Percentiles rank a stretch among this genome's conserved stretches.
Evolutionary conservation across 768 basidiomycete species (phyloP).

Genomic region (Hortiboletus campestris): DNA sequence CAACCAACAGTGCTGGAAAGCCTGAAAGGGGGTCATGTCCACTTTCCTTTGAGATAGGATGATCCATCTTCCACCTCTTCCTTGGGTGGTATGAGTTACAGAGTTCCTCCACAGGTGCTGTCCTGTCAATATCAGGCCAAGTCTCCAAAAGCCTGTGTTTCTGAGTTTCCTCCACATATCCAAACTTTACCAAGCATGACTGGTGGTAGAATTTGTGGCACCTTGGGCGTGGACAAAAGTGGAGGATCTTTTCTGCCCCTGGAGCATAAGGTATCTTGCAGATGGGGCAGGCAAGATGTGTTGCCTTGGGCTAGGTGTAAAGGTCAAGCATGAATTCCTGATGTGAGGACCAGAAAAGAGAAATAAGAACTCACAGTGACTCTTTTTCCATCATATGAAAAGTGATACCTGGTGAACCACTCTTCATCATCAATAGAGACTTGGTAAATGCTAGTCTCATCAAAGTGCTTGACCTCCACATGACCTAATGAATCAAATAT

Average conservation of each 20-base stretch:
- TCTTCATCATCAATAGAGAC: slow-evolving; percentile 36
- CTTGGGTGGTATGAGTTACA: background rate
- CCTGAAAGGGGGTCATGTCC: background rate
- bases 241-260: slow-evolving; percentile 40
- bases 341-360: background rate
- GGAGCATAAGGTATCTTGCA: slow-evolving; percentile 51
- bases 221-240: slow-evolving; percentile 54
- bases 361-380: slow-evolving; percentile 35
- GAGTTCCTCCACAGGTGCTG: slow-evolving; percentile 1
- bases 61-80: slow-evolving; percentile 15
- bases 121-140: slow-evolving; percentile 36
- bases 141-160: slow-evolving; percentile 34
- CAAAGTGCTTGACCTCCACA: slow-evolving; percentile 34
- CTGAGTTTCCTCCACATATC: slow-evolving; percentile 23
- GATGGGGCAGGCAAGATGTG: slow-evolving; percentile 35
- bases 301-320: slow-evolving; percentile 42
- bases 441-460: slow-evolving; percentile 41
- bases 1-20: slow-evolving; percentile 41
- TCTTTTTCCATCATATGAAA: slow-evolving; percentile 34
- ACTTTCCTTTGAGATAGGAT: background rate
- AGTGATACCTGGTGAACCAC: slow-evolving; percentile 50
- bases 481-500: slow-evolving; percentile 28
- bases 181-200: slow-evolving; percentile 38
- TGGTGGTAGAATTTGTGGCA: slow-evolving; percentile 52
- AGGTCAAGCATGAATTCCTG: background rate